Conservation (phyloP, 495 filamentous ascomycete genomes). For the Daldinia bambusicola region DNA sequence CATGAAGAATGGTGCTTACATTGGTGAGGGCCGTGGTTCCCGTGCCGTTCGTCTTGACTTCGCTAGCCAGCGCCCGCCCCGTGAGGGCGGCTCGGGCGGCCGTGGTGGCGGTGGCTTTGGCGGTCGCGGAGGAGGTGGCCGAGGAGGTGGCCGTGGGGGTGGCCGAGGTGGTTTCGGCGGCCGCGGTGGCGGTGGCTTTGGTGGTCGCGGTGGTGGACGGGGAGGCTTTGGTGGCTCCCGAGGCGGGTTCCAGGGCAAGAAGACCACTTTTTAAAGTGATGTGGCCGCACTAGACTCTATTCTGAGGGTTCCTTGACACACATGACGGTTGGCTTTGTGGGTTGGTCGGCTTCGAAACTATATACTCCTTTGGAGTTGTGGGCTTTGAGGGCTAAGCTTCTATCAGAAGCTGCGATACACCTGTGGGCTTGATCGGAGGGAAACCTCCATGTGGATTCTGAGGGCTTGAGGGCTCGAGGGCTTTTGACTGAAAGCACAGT, state of each 20-base stretch:
- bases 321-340: slow-evolving; percentile 59
- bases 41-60: slow-evolving; percentile 90
- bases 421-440: slow-evolving; percentile 60
- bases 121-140: slow-evolving; percentile 59
- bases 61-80: slow-evolving; percentile 76
- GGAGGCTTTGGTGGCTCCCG: slow-evolving; percentile 54
- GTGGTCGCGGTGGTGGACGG: slow-evolving; percentile 53
- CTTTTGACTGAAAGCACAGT: slow-evolving; percentile 30
- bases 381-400: slow-evolving; percentile 61
- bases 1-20: slow-evolving; percentile 76
- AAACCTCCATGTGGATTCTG: slow-evolving; percentile 51
- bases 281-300: slow-evolving; percentile 52
- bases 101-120: slow-evolving; percentile 60
- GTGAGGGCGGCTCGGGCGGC: slow-evolving; percentile 60
- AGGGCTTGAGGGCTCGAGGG: slow-evolving; percentile 55
- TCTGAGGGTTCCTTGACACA: slow-evolving; percentile 55
- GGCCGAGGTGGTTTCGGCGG: slow-evolving; percentile 55
- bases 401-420: slow-evolving; percentile 57
- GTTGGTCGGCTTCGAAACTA: slow-evolving; percentile 62
- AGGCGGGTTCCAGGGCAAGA: slow-evolving; percentile 81
- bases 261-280: slow-evolving; percentile 81
- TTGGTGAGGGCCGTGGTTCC: slow-evolving; percentile 66
- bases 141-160: slow-evolving; percentile 62
- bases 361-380: slow-evolving; percentile 54
- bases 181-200: slow-evolving; percentile 59